Base-by-base conservation (phyloP, 768 basidiomycete species). In the Termitomyces sp. region DNA sequence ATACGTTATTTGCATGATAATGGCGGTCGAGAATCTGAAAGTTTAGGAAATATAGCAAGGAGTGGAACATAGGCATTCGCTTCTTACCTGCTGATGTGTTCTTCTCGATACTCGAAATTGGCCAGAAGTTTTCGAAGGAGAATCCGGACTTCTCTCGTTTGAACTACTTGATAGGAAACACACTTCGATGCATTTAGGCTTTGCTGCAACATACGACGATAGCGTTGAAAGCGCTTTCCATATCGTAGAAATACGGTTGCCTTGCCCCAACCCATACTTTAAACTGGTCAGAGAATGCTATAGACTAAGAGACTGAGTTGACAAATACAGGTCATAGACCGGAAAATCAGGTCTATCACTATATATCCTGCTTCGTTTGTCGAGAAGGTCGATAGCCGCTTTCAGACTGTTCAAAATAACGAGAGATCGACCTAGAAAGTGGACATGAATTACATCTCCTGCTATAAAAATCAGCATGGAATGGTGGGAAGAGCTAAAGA, bases 31-130 rank as follows among this genome's bases (percentile, higher is more conserved):
- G 63, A 54, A 60, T 18, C 59, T 57, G 22, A 35, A 18, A 35
- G 4, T 20, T 32, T 8, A 20, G 22, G 24, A 46, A 42, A 15
- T 40, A 50, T 46, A 61, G 22, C 8, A 9, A 24, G 32, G 4
- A 4, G 4, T 28, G 28, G 2, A n/a, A n/a, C 28, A 28, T 28
- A 4, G 28, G 28, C 4, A 28, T 4, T 28, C 4, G 13, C 57
- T 33, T 15, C 62, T 28, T 59, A 77, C 75, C 72, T 69, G 12
- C 69, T 66, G 12, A 78, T 64, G 57, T 76, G 71, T 12, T 67
- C 58, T 13, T 66, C 58, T 7, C 71, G 61, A 20, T 67, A 58
- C 3, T 70, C 63, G 5, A 71, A 74, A 20, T 66, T 55, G 9
- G 59, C 45, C 18, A 75, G 58, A 16, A 79, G 50, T 11, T 69